Evolutionary conservation across 2,329 filamentous ascomycete genomes (phyloP), one percentile per base, ranked within the genome.

Genomic region (Apiospora saccharicola): DNA sequence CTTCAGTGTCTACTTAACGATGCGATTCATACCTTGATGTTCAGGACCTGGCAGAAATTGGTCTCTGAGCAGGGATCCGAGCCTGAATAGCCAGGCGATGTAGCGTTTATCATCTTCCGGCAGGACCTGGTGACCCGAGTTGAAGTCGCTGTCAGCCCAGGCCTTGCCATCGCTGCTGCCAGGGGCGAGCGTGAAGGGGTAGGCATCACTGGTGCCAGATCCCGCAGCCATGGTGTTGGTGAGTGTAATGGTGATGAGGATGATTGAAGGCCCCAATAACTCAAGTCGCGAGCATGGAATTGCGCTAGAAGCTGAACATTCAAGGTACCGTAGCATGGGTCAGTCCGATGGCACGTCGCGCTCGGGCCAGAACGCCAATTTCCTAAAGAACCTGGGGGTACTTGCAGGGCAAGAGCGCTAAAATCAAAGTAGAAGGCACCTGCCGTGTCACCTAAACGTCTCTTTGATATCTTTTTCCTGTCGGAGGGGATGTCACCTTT

Each of bases 161-260:
- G 44, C n/a, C 53, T 70, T 74, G 4, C 75, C 76, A 72, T 71
- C 70, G 34, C 75, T 75, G 24, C 51, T 61, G 1, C 68, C 30
- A 13, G 41, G 24, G 3, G 30, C 26, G 7, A 75, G 64, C 16
- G 30, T 47, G 46, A 72, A 69, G 10, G 67, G 67, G 49, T 68
- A 71, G 14, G 41, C 53, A 19, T 49, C 44, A 19, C 30, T 41
- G 34, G 19, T 64, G 19, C 57, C 57, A 22, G 57, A 22, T 64
- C 57, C 57, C 57, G 57, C 34, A 41, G 57, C 57, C 57, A 64
- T 64, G 10, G 34, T 41, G 57, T 41, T 12, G 57, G 22, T 64
- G 57, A 41, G 41, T 41, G 30, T 8, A 41, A 41, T 64, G 34
- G 30, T 24, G 57, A 64, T 64, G 57, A 41, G 19, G 57, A 64